Conservation (phyloP, 306 rosid genomes). For the Casuarina glauca region DNA sequence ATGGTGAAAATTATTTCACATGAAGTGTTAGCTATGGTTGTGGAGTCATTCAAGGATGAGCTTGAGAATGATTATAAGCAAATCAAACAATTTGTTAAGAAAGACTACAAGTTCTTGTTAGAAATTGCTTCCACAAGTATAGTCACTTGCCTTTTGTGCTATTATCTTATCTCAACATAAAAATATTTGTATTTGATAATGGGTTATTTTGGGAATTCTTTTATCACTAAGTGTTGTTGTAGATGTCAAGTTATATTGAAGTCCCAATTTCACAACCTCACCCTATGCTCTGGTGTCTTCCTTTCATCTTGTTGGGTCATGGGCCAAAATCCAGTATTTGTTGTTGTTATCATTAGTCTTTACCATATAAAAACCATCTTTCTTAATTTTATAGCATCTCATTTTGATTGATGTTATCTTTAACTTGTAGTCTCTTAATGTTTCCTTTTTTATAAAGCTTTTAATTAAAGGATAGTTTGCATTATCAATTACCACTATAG, state of each 20-base stretch:
- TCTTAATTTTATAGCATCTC: too few species aligned
- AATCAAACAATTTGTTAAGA: slow-evolving; percentile 69
- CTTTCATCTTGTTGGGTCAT: background rate
- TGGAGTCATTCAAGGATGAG: slow-evolving; percentile 70
- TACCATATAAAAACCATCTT: too few species aligned
- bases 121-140: slow-evolving; percentile 87
- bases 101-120: slow-evolving; percentile 77
- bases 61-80: slow-evolving; percentile 80
- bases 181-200: background rate
- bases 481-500: background rate
- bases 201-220: background rate
- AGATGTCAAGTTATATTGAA: background rate
- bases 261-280: background rate
- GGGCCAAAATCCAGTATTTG: background rate
- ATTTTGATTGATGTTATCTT: too few species aligned
- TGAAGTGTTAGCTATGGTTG: slow-evolving; percentile 45
- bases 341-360: background rate
- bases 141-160: slow-evolving; percentile 21
- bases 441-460: background rate
- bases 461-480: background rate
- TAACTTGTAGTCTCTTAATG: background rate
- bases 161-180: slow-evolving; percentile 6
- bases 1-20: slow-evolving; percentile 76
- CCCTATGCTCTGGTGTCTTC: slow-evolving; percentile 1
- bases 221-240: background rate